Conservation (phyloP, 2,329 filamentous ascomycete genomes). For the Shiraia sp. region DNA sequence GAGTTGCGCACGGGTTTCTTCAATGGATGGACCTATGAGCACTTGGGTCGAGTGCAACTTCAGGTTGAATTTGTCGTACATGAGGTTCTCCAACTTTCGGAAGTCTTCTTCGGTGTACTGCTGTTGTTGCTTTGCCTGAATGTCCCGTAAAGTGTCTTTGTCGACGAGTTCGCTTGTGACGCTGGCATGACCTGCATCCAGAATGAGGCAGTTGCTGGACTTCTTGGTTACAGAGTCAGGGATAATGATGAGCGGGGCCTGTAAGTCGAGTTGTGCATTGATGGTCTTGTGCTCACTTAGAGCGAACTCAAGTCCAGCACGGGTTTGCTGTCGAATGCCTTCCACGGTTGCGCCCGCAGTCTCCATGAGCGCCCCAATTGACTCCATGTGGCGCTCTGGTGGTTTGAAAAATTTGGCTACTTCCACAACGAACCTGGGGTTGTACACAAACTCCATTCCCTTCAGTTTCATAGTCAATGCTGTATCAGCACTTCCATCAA, state of each 20-base stretch:
- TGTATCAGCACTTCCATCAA: conserved; percentile 90
- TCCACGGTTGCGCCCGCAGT: conserved; percentile 94
- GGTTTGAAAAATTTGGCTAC: conserved; percentile 95
- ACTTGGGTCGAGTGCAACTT: conserved; percentile 95
- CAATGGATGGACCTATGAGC: conserved; percentile 89
- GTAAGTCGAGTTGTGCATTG: conserved; percentile 92
- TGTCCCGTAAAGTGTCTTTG: conserved; percentile 82
- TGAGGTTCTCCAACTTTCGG: conserved; percentile 81
- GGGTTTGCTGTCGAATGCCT: conserved; percentile 90
- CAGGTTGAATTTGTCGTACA: conserved; percentile 97
- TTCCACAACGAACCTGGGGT: conserved; percentile 88
- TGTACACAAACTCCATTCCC: conserved; percentile 96
- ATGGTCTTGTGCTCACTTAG: conserved; percentile 97
- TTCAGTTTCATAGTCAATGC: conserved; percentile 89
- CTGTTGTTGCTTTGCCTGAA: conserved; percentile 88
- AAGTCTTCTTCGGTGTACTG: conserved; percentile 89
- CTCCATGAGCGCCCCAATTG: conserved; percentile 93
- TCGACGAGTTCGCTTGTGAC: conserved; percentile 94
- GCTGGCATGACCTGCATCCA: conserved; percentile 95
- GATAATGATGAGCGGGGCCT: conserved; percentile 94
- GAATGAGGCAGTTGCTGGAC: conserved; percentile 83
- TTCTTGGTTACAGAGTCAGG: conserved; percentile 86
- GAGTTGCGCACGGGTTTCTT: conserved; percentile 84
- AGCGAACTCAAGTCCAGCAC: conserved; percentile 93
- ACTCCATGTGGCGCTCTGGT: conserved; percentile 97